phyloP scores from a whole-genome alignment of 2,329 filamentous ascomycete species.

The Colletotrichum lini region DNA sequence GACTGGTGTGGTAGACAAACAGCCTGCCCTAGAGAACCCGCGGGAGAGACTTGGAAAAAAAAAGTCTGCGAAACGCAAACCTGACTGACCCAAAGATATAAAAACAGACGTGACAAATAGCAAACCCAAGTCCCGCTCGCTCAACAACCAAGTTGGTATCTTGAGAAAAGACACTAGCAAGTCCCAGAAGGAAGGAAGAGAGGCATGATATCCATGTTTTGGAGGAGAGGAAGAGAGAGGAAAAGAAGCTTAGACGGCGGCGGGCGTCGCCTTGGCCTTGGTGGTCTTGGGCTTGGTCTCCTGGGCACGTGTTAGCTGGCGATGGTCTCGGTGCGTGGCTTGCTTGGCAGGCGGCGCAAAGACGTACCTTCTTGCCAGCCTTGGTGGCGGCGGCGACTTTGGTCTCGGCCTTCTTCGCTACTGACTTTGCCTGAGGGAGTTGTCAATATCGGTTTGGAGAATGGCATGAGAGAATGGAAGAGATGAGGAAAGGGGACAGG shows the following conservation, averaged over 20 bases:
- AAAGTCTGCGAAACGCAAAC: background rate
- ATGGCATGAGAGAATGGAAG: too few relatives aligned
- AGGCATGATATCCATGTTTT: background rate
- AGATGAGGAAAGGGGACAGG: too few relatives aligned
- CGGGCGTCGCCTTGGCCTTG: conserved; percentile 28
- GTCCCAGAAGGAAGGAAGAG: conserved; percentile 1
- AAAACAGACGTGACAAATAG: conserved; percentile 6
- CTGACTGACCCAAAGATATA: conserved; percentile 1
- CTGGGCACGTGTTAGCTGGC: conserved; percentile 6
- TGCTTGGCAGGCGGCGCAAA: background rate
- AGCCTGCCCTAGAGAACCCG: background rate
- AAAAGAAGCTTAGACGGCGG: conserved; percentile 7
- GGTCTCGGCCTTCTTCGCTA: conserved; percentile 37
- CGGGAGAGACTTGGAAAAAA: background rate
- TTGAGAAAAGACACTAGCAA: conserved; percentile 34
- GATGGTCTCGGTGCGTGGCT: background rate
- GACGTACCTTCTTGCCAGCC: conserved; percentile 39
- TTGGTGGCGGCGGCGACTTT: conserved; percentile 35
- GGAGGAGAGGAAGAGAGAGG: background rate
- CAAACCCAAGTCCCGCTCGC: conserved; percentile 26
- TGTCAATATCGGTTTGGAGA: background rate
- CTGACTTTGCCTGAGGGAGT: conserved; percentile 34
- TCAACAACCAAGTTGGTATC: conserved; percentile 37
- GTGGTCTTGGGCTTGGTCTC: conserved; percentile 42
- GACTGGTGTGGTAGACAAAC: background rate